Conservation (phyloP, 2,329 filamentous ascomycete genomes). For the Colletotrichum nymphaeae region DNA sequence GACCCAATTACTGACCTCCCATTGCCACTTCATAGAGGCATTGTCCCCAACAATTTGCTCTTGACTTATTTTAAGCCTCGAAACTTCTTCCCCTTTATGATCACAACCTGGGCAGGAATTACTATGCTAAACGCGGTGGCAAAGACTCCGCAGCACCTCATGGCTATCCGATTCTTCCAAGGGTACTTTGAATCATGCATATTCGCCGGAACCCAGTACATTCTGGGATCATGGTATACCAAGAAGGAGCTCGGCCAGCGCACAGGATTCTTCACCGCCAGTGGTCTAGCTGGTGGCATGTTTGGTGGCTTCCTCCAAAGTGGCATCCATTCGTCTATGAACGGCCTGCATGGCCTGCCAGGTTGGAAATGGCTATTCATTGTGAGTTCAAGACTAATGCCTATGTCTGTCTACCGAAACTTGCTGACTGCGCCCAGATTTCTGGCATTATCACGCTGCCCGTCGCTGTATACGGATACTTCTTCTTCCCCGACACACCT, state of each 20-base stretch:
- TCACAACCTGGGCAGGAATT: conserved; percentile 6
- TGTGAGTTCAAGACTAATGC: neutral
- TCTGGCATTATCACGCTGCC: conserved; percentile 19
- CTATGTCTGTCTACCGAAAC: no score
- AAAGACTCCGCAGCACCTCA: conserved; percentile 37
- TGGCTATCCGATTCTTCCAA: conserved; percentile 53
- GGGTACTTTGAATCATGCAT: conserved; percentile 51
- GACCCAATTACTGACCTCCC: neutral
- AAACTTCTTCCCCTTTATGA: conserved; percentile 16
- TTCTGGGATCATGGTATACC: conserved; percentile 68
- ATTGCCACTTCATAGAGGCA: neutral
- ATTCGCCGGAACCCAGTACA: conserved; percentile 55
- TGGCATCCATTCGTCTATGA: conserved; percentile 43
- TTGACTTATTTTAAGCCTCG: conserved; percentile 3
- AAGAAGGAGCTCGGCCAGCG: conserved; percentile 71
- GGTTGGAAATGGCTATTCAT: conserved; percentile 18
- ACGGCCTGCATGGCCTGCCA: conserved; percentile 5
- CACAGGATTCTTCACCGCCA: conserved; percentile 71
- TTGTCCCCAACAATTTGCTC: conserved; percentile 13
- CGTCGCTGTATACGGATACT: conserved; percentile 6
- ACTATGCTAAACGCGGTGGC: conserved; percentile 13
- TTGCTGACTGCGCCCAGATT: neutral
- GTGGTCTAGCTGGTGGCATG: conserved; percentile 69
- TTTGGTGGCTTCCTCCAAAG: conserved; percentile 68
- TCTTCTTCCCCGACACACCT: conserved; percentile 19